Conservation (phyloP, 768 basidiomycete genomes). For the Amanita rimosa region DNA sequence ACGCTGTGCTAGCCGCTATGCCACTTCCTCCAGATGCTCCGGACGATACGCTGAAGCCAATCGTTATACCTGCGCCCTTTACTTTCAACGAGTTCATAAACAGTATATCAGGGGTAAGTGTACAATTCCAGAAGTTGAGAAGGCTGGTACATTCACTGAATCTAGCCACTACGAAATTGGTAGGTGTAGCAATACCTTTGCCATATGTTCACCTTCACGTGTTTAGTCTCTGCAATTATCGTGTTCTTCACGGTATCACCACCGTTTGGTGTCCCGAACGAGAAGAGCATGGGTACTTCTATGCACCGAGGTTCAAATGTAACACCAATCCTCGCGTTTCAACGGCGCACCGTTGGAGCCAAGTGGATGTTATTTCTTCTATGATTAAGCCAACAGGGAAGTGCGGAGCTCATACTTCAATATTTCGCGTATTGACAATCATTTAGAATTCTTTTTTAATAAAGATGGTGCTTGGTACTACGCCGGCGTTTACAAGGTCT, state of each 20-base stretch:
- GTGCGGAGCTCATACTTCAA: not conserved
- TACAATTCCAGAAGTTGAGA: not conserved
- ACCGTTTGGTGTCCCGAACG: conserved; percentile 74
- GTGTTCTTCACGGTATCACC: conserved; percentile 53
- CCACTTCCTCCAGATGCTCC: conserved; percentile 57
- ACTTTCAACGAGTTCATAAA: conserved; percentile 44
- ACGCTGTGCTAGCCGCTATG: conserved; percentile 43
- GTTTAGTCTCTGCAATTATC: conserved; percentile 51
- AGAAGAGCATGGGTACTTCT: conserved; percentile 75
- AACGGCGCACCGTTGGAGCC: conserved; percentile 66
- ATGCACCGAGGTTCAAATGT: conserved; percentile 66
- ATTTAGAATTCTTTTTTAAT: conserved; percentile 68
- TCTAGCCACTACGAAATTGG: conserved; percentile 46
- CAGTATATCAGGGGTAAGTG: conserved; percentile 4
- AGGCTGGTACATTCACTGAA: conserved; percentile 2
- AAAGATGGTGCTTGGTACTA: conserved; percentile 80
- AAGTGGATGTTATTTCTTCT: conserved; percentile 48
- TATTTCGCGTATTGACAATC: not conserved
- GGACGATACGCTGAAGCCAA: conserved; percentile 55
- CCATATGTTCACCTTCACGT: not conserved
- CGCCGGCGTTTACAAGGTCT: conserved; percentile 64
- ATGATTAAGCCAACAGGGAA: conserved; percentile 56
- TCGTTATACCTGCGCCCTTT: conserved; percentile 50
- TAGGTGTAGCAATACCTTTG: conserved; percentile 20
- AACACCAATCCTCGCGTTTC: conserved; percentile 66